phyloP scores from a whole-genome alignment of 352 stramenopile species.

The Globisporangium viniferum region DNA sequence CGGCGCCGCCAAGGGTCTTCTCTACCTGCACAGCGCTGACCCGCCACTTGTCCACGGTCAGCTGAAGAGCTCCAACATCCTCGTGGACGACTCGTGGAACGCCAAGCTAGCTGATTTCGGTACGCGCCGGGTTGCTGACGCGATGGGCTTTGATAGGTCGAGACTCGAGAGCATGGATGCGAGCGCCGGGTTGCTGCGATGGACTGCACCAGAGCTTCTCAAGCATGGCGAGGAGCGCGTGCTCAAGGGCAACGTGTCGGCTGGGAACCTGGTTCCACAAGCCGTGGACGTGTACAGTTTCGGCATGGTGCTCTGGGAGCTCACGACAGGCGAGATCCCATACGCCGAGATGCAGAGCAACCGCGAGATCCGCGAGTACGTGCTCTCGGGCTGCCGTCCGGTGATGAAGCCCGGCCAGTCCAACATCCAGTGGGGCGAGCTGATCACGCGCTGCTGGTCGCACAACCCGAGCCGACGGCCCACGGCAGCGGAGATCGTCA shows the following conservation, averaged over 20 bases:
- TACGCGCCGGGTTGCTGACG: conserved; percentile 73
- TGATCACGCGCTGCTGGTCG: conserved; percentile 84
- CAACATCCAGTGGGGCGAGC: conserved; percentile 81
- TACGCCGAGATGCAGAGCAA: conserved; percentile 68
- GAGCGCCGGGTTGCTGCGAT: conserved; percentile 57
- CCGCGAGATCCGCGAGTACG: conserved; percentile 69
- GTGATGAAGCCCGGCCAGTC: conserved; percentile 73
- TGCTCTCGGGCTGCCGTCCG: conserved; percentile 70
- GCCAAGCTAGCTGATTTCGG: conserved; percentile 87
- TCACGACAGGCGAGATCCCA: conserved; percentile 78
- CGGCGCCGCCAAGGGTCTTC: conserved; percentile 66
- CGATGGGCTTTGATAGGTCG: conserved; percentile 69
- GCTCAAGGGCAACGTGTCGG: conserved; percentile 35
- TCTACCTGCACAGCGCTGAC: conserved; percentile 85
- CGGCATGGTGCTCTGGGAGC: conserved; percentile 86
- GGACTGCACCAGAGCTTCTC: conserved; percentile 77
- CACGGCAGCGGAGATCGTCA: conserved; percentile 78
- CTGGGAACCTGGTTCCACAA: conserved; percentile 40
- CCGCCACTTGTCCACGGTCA: conserved; percentile 82
- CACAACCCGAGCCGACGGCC: conserved; percentile 68
- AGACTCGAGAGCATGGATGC: conserved; percentile 57
- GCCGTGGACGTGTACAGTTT: conserved; percentile 88
- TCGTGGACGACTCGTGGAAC: conserved; percentile 89
- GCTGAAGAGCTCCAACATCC: conserved; percentile 87
- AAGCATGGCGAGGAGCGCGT: conserved; percentile 75